These are phyloP conservation scores for Globisporangium acanthophoron DNA, from an alignment of 352 stramenopile species.

Conservation along the genomic window DNA sequence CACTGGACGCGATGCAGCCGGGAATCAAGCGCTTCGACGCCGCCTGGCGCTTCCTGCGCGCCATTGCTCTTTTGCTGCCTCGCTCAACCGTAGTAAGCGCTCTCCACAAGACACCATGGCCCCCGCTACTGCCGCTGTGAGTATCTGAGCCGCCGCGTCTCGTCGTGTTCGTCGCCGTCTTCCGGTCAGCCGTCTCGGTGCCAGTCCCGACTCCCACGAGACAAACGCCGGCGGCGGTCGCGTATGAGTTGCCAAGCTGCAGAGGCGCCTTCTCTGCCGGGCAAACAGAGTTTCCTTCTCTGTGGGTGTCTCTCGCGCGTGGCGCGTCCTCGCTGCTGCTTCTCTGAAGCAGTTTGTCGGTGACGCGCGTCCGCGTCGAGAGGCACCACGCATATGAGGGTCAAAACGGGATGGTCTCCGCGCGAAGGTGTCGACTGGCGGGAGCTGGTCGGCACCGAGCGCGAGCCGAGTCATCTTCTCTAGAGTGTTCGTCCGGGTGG, in stretches of 20 bases:
- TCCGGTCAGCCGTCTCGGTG: background rate
- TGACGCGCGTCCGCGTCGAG: background rate
- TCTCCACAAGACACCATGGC: slow-evolving; percentile 34
- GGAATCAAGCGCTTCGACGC: background rate
- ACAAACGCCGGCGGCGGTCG: slow-evolving; percentile 6
- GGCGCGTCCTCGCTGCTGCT: background rate
- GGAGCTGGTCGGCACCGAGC: slow-evolving; percentile 4
- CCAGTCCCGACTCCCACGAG: background rate
- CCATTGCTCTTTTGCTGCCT: slow-evolving; percentile 23
- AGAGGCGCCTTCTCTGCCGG: slow-evolving; percentile 80
- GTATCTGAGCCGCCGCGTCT: background rate
- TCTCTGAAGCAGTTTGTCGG: background rate
- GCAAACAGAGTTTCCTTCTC: slow-evolving; percentile 89
- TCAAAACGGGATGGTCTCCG: slow-evolving; percentile 14
- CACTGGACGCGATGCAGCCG: background rate
- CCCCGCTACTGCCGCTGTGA: slow-evolving; percentile 26
- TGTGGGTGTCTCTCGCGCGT: slow-evolving; percentile 36
- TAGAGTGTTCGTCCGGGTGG: slow-evolving; percentile 21
- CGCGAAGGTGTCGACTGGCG: background rate
- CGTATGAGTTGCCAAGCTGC: slow-evolving; percentile 80
- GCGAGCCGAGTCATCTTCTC: slow-evolving; percentile 32
- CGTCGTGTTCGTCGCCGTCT: background rate
- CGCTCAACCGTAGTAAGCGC: slow-evolving; percentile 24
- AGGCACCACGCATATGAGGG: slow-evolving; percentile 38
- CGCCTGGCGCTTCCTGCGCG: background rate